Percentiles rank a stretch among this genome's conserved stretches.
Evolutionary conservation across 179 eudicot genomes (phyloP).

Genomic region (Drosera spatulata): DNA sequence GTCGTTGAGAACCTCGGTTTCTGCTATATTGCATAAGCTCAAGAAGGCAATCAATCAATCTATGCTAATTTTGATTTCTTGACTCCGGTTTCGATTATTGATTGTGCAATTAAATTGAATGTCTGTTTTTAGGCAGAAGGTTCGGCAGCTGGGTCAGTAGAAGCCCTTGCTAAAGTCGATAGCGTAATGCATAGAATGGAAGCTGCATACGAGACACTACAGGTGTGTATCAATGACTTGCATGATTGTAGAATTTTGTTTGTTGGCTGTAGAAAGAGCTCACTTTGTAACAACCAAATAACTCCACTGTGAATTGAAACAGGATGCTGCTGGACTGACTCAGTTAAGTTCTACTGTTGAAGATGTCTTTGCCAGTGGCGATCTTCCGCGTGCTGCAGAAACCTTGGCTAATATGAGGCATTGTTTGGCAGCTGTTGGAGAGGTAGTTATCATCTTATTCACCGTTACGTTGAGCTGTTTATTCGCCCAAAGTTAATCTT

Average conservation of each 20-base stretch:
- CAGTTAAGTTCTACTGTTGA: slow-evolving; percentile 93
- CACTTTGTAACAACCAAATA: slow-evolving; percentile 9
- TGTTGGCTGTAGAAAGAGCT: slow-evolving; percentile 1
- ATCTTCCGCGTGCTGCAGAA: slow-evolving; percentile 94
- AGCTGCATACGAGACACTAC: slow-evolving; percentile 87
- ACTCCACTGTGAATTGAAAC: slow-evolving; percentile 4
- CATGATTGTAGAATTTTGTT: neutral
- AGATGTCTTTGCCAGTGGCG: slow-evolving; percentile 96
- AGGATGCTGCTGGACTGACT: slow-evolving; percentile 95
- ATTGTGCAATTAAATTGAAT: neutral
- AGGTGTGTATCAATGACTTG: slow-evolving; percentile 28
- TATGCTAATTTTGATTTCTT: neutral
- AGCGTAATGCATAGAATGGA: slow-evolving; percentile 93
- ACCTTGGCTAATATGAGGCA: slow-evolving; percentile 96
- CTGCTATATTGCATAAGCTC: slow-evolving; percentile 56
- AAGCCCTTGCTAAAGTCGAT: slow-evolving; percentile 85
- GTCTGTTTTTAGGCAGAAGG: slow-evolving; percentile 66
- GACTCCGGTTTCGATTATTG: neutral
- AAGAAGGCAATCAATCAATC: slow-evolving; percentile 32
- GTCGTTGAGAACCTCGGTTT: slow-evolving; percentile 64
- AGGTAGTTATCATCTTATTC: slow-evolving; percentile 30
- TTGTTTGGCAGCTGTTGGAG: slow-evolving; percentile 91
- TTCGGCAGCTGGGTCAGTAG: slow-evolving; percentile 87
- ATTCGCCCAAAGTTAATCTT: neutral
- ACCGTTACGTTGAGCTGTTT: neutral